A percentile compares a stretch with the other conserved stretches of the same genome.
phyloP scores from a whole-genome alignment of 73 alveolate genomes.

The Breviolum minutum region DNA sequence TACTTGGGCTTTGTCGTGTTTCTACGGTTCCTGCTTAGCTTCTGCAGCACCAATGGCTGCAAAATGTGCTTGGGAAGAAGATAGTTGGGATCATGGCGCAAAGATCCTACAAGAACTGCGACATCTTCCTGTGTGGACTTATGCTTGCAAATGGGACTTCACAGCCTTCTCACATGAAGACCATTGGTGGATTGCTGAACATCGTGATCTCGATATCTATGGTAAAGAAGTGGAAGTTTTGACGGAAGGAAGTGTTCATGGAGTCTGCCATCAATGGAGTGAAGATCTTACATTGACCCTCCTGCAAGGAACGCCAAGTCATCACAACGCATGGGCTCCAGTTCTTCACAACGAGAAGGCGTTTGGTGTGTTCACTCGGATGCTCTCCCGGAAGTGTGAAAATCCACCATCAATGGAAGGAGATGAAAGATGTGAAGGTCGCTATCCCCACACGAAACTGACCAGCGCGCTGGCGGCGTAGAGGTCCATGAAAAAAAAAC shows the following conservation, averaged over 20 bases:
- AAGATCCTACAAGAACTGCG: neutral
- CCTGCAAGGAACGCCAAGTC: neutral
- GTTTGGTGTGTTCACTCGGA: neutral
- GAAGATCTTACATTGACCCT: neutral
- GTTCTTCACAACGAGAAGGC: neutral
- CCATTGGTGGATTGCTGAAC: neutral
- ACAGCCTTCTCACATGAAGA: neutral
- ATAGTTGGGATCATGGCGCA: neutral
- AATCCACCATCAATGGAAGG: neutral
- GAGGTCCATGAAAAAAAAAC: too few relatives aligned
- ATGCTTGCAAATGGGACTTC: neutral
- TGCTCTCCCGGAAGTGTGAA: neutral
- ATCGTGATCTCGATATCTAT: neutral
- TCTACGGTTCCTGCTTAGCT: neutral
- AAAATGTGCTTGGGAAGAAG: neutral
- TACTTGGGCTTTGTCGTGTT: neutral
- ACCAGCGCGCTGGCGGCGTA: too few relatives aligned
- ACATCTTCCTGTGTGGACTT: neutral
- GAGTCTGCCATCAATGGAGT: neutral
- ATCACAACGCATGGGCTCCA: neutral
- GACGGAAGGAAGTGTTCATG: neutral
- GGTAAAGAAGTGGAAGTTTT: neutral
- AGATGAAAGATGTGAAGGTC: neutral
- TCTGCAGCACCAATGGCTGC: slow-evolving; percentile 6
- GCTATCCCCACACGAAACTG: too few relatives aligned